Evolutionary conservation across 495 filamentous ascomycete species (phyloP), one percentile per base, ranked within the genome.

Genomic region (Acidomyces sp.): DNA sequence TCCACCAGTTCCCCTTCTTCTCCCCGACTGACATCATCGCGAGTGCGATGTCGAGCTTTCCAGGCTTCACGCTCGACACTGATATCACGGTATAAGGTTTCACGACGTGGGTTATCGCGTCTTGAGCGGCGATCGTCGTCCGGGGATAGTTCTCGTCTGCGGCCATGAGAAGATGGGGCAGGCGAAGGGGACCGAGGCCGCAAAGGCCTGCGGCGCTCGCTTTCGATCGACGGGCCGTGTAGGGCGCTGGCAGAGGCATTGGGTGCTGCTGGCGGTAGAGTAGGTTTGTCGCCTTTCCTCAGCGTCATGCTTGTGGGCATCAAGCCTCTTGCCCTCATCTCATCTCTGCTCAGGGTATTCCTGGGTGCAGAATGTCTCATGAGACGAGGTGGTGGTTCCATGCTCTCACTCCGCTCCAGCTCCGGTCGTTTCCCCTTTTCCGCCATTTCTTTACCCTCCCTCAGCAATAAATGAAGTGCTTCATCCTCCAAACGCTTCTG

Each of bases 361-460:
- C 56, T 51, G 7, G 60, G 55, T 1, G 55, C 43, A 6, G 46
- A 43, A 34, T 58, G 58, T 11, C 26, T 25, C 12, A 26, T 18
- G 4, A 45, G 37, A 7, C 62, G 59, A 28, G 53, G 45, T 7
- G 65, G 66, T 15, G 65, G 62, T 42, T 67, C 67, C 33, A 67
- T 50, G 12, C 63, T 64, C 33, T 60, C 63, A 6, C 60, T 63
- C 20, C 62, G 52, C 37, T 79, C 75, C 28, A 73, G 67, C 28
- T 77, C 71, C 3, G 69, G 70, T 43, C 73, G 69, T 19, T 66
- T 61, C 5, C 70, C 65, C 46, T 77, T 79, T 12, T 72, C 74
- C 11, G 72, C 71, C 29, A 71, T 61, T 37, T 75, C 68, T 46
- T 76, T 66, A 34, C 74, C 70, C 56, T 80, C 76, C 49, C 67